Evolutionary conservation across 139 green algal genomes (phyloP), one percentile per base, ranked within the genome.

Genomic region (Eudorina sp.): DNA sequence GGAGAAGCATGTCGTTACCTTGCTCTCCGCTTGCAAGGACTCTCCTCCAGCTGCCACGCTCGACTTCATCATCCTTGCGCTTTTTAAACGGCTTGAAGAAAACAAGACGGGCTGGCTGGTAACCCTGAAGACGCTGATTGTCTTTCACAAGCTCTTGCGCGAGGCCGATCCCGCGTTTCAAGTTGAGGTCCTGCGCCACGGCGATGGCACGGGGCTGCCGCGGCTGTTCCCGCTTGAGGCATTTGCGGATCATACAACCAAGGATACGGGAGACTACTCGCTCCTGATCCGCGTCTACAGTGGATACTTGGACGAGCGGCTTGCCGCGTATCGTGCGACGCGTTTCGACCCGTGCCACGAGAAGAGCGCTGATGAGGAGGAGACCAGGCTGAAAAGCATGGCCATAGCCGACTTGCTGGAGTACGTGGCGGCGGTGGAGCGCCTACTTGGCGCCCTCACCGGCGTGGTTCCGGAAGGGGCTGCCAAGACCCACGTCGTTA

Each of bases 1-100:
- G 89, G 96, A 98, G 91, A 98, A 98, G 90, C 96, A 98, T 74
- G 96, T 98, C 19, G 86, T 87, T 40, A 95, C 89, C 7, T 76
- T 92, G 16, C 48, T 72, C 27, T 86, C 88, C 19, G 83, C 83
- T 0, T 92, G 83, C 89, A 68, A 29, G 21, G 75, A 75, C 2
- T 27, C 36, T 23, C 2, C n/a, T 25, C 36, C 36, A 2, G 34
- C 16, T 27, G n/a, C 4, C 3, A 46, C 66, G 73, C 74, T 90
- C 1, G 76, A 90, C 45, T 90, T 77, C 23, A 55, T 92, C 48
- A 88, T 92, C 76, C 83, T 84, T 66, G 89, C 83, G 40, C 74
- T 92, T 23, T 60, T n/a, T n/a, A 89, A 92, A 64, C 83, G 89
- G 3, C 48, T 89, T 31, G 34, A 64, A 34, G 86, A 86, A 46